Percentiles rank a stretch among this genome's conserved stretches.
Evolutionary conservation across 1,284 basidiomycete species (phyloP).

Genomic region (Volvariella surrecta): DNA sequence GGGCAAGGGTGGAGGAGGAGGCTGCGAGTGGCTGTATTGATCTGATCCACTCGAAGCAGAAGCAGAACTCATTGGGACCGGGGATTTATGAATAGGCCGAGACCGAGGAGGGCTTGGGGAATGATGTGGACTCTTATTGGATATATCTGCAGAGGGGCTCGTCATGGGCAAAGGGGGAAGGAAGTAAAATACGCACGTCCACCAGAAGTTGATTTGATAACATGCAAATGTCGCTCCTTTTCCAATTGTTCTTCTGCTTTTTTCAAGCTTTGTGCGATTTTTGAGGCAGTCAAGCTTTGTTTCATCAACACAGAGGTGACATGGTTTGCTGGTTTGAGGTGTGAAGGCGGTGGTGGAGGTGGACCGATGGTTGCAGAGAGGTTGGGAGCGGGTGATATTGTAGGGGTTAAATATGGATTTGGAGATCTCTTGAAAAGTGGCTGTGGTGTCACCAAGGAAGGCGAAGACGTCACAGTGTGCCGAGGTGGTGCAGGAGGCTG

Average conservation of each 20-base stretch:
- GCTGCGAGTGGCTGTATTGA: constrained; percentile 9
- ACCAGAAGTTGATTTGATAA: constrained; percentile 45
- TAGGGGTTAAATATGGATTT: constrained; percentile 11
- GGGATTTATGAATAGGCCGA: background rate
- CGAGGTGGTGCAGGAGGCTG: constrained; percentile 9
- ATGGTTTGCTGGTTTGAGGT: constrained; percentile 27
- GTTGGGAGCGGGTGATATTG: constrained; percentile 10
- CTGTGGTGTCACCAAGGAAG: constrained; percentile 18
- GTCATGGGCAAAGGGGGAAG: constrained; percentile 17
- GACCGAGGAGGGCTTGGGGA: constrained; percentile 9
- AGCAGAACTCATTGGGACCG: background rate
- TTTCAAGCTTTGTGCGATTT: constrained; percentile 58
- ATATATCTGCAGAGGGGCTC: constrained; percentile 22
- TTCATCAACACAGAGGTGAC: constrained; percentile 53
- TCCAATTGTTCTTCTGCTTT: constrained; percentile 59
- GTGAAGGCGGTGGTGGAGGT: constrained; percentile 22
- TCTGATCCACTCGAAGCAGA: background rate
- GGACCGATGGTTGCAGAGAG: constrained; percentile 20
- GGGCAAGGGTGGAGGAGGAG: constrained; percentile 21
- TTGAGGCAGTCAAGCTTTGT: constrained; percentile 62
- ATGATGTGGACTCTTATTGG: constrained; percentile 1
- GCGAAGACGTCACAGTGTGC: constrained; percentile 9
- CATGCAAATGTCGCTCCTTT: constrained; percentile 58
- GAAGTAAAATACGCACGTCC: constrained; percentile 20
- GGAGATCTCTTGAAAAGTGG: constrained; percentile 19